Base-by-base conservation (phyloP, 2,329 filamentous ascomycete genomes). In the Dactylellina haptotyla region DNA sequence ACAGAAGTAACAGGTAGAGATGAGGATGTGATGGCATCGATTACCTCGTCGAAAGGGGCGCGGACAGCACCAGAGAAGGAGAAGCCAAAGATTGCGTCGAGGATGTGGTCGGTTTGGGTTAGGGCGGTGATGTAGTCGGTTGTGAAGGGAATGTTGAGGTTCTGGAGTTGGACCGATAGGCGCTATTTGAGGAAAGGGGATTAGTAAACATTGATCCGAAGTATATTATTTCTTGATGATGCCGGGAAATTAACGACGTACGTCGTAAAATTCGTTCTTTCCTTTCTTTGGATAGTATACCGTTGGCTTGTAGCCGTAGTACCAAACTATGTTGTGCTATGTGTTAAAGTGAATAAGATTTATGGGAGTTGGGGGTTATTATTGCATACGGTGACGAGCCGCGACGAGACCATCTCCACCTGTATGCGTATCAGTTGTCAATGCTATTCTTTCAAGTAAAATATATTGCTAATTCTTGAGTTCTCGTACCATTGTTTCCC, bases 11-110 rank as follows among this genome's bases (percentile, higher is more conserved):
- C 90, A 0, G 93, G 91, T 5, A 95, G 79, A 25, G 85, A 85
- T 3, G 90, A 90, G 43, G 88, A 85, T 77, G 92, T 87, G 37
- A 99, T 84, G 5, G 90, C 88, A 73, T 86, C 83, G 77, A 99
- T 96, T 12, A 97, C 90, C 0, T 85, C 85, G 0, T 89, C 89
- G 79, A 98, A 99, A 0, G 95, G 95, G 76, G 96, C 92, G n/a
- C 95, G 89, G 59, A 99, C 89, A 76, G 95, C 89, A 4, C 93
- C 94, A 1, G 89, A 89, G 83, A 99, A 99, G 73, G 90, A 95
- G 83, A 99, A 99, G 5, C 92, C 90, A 79, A 99, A 99, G 75
- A 99, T 92, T 8, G 95, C 92, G 81, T 99, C 95, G 69, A 99
- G 84, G 59, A 99, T 83, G 76, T 96, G 90, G 79, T 97, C 90